A percentile compares a stretch with the other conserved stretches of the same genome.
Evolutionary conservation across 345 rosid genomes (phyloP).

Genomic region (Erodium maritimum): DNA sequence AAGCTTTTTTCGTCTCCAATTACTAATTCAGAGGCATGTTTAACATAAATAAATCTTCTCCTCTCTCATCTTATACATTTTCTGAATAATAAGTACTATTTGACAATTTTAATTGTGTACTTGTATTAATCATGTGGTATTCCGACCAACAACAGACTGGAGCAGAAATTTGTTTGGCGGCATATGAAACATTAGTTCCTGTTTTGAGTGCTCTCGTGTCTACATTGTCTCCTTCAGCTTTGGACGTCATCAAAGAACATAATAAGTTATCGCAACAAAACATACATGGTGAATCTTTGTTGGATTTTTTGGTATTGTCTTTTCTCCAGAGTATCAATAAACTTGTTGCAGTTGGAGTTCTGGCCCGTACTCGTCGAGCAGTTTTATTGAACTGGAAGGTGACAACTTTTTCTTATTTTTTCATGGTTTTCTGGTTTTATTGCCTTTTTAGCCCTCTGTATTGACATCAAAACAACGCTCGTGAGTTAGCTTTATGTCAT

Average conservation of each 20-base stretch:
- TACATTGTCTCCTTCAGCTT: conserved; percentile 38
- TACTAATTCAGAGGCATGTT: conserved; percentile 49
- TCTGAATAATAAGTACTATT: conserved; percentile 2
- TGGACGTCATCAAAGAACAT: conserved; percentile 33
- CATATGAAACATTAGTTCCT: conserved; percentile 62
- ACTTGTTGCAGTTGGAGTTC: conserved; percentile 54
- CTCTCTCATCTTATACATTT: conserved; percentile 1
- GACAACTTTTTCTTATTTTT: conserved; percentile 9
- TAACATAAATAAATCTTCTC: too few relatives aligned
- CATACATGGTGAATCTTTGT: conserved; percentile 34
- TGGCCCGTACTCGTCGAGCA: conserved; percentile 67
- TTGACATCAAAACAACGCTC: too few relatives aligned
- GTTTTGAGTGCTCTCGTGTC: conserved; percentile 39
- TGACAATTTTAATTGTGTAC: background rate
- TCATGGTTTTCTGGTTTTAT: background rate
- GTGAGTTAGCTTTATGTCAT: too few relatives aligned
- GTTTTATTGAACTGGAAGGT: conserved; percentile 87
- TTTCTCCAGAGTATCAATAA: conserved; percentile 63
- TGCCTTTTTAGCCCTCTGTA: too few relatives aligned
- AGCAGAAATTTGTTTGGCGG: conserved; percentile 68
- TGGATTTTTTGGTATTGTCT: conserved; percentile 50
- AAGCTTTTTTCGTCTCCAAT: conserved; percentile 36
- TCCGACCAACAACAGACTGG: conserved; percentile 28
- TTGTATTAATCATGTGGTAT: background rate
- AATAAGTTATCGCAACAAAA: conserved; percentile 18